A percentile compares a stretch with the other conserved stretches of the same genome.
Conservation (phyloP, 192 early-diverging fungal species). For the Allomyces javanicus region DNA sequence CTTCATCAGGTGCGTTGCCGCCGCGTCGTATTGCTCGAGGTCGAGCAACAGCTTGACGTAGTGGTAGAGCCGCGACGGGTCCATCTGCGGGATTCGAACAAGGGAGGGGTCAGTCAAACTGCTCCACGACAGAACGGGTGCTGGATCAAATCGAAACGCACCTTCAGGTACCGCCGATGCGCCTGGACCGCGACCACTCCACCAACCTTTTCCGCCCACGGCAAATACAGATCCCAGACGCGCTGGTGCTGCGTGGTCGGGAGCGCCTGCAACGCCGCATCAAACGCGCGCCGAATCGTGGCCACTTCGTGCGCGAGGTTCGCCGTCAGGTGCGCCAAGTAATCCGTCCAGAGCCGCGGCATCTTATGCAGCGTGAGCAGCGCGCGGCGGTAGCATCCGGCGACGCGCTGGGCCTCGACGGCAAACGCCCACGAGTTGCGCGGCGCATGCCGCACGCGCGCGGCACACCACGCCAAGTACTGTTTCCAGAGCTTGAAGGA, state of each 20-base stretch:
- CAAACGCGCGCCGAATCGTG: slow-evolving; percentile 61
- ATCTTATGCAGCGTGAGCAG: slow-evolving; percentile 89
- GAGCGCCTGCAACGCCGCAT: slow-evolving; percentile 67
- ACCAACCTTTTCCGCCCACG: slow-evolving; percentile 53
- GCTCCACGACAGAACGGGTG: neutral
- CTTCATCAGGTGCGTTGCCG: slow-evolving; percentile 44
- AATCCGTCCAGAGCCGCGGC: slow-evolving; percentile 82
- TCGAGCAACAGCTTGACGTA: slow-evolving; percentile 27
- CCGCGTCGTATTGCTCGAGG: slow-evolving; percentile 50
- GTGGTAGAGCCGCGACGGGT: neutral
- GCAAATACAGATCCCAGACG: slow-evolving; percentile 72
- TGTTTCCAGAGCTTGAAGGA: slow-evolving; percentile 91
- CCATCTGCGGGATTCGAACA: neutral
- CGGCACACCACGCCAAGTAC: slow-evolving; percentile 51
- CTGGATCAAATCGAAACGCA: slow-evolving; percentile 5
- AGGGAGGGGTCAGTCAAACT: neutral
- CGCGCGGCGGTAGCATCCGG: slow-evolving; percentile 64
- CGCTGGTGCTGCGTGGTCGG: slow-evolving; percentile 82
- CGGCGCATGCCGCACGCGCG: slow-evolving; percentile 12
- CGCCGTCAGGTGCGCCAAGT: slow-evolving; percentile 41
- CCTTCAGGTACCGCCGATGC: slow-evolving; percentile 64
- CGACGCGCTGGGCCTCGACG: slow-evolving; percentile 42
- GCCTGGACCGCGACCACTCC: slow-evolving; percentile 65
- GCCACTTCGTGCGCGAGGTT: slow-evolving; percentile 41
- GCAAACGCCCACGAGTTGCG: slow-evolving; percentile 29